phyloP scores from a whole-genome alignment of 345 rosid species.

The Pugionium cornutum region DNA sequence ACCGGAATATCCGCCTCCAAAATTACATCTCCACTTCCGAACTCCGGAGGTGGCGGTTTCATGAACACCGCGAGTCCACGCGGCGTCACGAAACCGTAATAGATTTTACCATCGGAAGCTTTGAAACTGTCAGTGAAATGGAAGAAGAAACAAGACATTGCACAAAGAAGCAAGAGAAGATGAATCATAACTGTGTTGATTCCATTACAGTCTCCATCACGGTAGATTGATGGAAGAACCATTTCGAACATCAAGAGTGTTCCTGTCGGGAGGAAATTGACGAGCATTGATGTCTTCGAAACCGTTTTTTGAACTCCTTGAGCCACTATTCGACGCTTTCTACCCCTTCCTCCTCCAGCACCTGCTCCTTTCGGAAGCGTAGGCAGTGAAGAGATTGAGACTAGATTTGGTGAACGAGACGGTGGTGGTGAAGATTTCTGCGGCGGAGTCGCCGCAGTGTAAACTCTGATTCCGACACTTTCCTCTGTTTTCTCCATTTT shows the following conservation, averaged over 20 bases:
- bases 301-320: conserved; percentile 71
- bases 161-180: conserved; percentile 52
- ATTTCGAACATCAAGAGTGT: conserved; percentile 76
- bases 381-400: conserved; percentile 25
- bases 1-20: conserved; percentile 47
- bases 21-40: conserved; percentile 49
- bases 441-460: conserved; percentile 48
- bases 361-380: conserved; percentile 26
- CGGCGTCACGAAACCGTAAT: conserved; percentile 67
- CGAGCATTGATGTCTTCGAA: conserved; percentile 69
- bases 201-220: conserved; percentile 54
- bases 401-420: conserved; percentile 24
- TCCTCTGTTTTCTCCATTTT: conserved; percentile 57
- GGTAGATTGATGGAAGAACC: conserved; percentile 64
- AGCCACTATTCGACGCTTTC: conserved; percentile 55
- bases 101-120: conserved; percentile 59
- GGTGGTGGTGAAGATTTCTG: conserved; percentile 36
- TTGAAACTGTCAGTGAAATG: conserved; percentile 72
- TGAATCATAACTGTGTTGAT: conserved; percentile 56
- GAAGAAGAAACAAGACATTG: conserved; percentile 70
- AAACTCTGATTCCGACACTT: conserved; percentile 58
- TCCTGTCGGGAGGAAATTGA: conserved; percentile 70
- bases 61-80: conserved; percentile 63
- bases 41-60: conserved; percentile 28
- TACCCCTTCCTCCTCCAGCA: conserved; percentile 35